Percentiles rank a stretch among this genome's conserved stretches.
Conservation (phyloP, 345 rosid species). For the Ailanthus altissimus region DNA sequence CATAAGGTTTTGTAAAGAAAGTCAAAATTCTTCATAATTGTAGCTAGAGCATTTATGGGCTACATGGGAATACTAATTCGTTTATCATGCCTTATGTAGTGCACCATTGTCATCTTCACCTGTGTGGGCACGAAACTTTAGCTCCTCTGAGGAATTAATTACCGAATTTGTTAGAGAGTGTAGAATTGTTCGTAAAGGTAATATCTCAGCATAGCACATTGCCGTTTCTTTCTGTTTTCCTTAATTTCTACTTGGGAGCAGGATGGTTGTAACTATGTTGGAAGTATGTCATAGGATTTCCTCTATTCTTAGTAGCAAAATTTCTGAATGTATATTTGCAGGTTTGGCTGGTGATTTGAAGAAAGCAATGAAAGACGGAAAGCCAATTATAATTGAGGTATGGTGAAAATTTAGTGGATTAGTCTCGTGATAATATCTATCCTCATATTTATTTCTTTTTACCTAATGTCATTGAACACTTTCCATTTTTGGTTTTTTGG, state of each 20-base stretch:
- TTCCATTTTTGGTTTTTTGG: no score
- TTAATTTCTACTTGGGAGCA: not conserved
- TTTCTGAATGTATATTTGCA: slow-evolving; percentile 32
- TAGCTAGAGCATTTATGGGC: not conserved
- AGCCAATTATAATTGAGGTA: slow-evolving; percentile 97
- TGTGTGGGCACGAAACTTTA: slow-evolving; percentile 88
- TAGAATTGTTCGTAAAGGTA: slow-evolving; percentile 97
- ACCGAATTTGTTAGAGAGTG: slow-evolving; percentile 97
- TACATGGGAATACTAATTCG: slow-evolving; percentile 13
- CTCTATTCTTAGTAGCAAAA: slow-evolving; percentile 10
- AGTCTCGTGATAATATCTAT: not conserved
- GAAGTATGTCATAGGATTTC: slow-evolving; percentile 13
- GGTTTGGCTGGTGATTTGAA: slow-evolving; percentile 98
- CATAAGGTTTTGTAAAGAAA: not conserved
- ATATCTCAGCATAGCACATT: slow-evolving; percentile 10
- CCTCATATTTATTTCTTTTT: not conserved
- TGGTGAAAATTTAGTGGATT: not conserved
- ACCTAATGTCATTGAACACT: not conserved
- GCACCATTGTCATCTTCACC: slow-evolving; percentile 94
- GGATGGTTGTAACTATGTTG: not conserved
- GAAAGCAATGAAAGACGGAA: slow-evolving; percentile 99
- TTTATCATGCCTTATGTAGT: slow-evolving; percentile 37
- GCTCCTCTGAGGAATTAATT: slow-evolving; percentile 82
- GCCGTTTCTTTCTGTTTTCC: slow-evolving; percentile 2
- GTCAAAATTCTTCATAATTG: not conserved